These are phyloP conservation scores for Phytopythium mirpurense DNA, from an alignment of 352 stramenopile genomes.

Conservation along the genomic window DNA sequence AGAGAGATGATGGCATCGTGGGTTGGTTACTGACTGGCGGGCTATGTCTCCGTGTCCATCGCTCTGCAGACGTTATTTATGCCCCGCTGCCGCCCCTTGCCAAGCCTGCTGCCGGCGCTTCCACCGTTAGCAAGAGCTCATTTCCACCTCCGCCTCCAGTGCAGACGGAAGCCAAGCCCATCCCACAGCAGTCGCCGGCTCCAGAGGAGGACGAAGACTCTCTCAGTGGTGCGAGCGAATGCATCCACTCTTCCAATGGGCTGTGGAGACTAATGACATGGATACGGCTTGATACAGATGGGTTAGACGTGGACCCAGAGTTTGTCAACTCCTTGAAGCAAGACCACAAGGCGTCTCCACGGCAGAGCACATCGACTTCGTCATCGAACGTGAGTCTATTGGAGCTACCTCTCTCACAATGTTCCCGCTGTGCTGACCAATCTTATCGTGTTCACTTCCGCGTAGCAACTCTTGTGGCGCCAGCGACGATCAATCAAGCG, in stretches of 20 bases:
- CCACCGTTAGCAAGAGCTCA: background rate
- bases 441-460: background rate
- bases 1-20: background rate
- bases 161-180: background rate
- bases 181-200: background rate
- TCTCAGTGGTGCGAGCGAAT: slow-evolving; percentile 27
- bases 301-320: slow-evolving; percentile 22
- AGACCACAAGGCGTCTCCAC: slow-evolving; percentile 3
- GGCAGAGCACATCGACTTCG: background rate
- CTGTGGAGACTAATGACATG: background rate
- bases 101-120: background rate
- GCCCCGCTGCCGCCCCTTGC: slow-evolving; percentile 12
- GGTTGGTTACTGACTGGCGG: too few relatives aligned
- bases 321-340: slow-evolving; percentile 5
- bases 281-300: slow-evolving; percentile 14
- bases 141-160: background rate
- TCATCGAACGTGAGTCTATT: slow-evolving; percentile 8
- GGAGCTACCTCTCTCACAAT: too few relatives aligned
- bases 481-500: slow-evolving; percentile 55
- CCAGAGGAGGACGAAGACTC: slow-evolving; percentile 25
- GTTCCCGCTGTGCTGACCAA: background rate
- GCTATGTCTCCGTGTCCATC: too few relatives aligned
- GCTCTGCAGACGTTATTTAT: slow-evolving; percentile 61
- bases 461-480: slow-evolving; percentile 23
- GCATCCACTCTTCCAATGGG: background rate